Evolutionary conservation across 441 rosid genomes (phyloP).

Genomic region (Brassica hybrid): DNA sequence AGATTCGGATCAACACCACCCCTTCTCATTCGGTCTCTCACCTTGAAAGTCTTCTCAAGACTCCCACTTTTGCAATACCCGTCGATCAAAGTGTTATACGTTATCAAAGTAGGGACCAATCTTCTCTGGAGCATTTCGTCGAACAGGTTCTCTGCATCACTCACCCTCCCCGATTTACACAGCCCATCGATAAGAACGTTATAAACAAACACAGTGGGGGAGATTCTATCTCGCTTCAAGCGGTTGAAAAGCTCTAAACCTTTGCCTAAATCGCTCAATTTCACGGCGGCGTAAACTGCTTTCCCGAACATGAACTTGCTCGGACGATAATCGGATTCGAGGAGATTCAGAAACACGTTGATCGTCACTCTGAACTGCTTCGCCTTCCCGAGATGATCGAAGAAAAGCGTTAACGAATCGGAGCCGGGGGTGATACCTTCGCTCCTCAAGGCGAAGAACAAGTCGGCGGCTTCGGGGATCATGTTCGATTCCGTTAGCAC

Average conservation of each 20-base stretch:
- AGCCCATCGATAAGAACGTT: slow-evolving; percentile 68
- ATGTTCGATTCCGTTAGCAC: slow-evolving; percentile 51
- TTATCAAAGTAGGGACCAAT: slow-evolving; percentile 51
- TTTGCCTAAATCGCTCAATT: slow-evolving; percentile 56
- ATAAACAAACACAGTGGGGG: slow-evolving; percentile 59
- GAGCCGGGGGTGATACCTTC: slow-evolving; percentile 57
- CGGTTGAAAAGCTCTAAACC: slow-evolving; percentile 56
- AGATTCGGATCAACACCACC: slow-evolving; percentile 60
- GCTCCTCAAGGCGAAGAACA: slow-evolving; percentile 48
- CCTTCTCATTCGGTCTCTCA: slow-evolving; percentile 63
- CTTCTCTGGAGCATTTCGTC: slow-evolving; percentile 63
- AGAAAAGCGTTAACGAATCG: slow-evolving; percentile 48
- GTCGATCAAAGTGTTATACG: slow-evolving; percentile 72
- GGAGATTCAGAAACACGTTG: slow-evolving; percentile 54
- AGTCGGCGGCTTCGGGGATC: slow-evolving; percentile 53
- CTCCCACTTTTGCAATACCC: slow-evolving; percentile 73
- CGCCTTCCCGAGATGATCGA: slow-evolving; percentile 51
- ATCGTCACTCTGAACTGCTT: slow-evolving; percentile 53
- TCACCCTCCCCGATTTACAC: slow-evolving; percentile 58
- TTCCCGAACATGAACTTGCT: slow-evolving; percentile 63
- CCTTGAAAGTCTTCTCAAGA: slow-evolving; percentile 48
- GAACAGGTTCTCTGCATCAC: slow-evolving; percentile 67
- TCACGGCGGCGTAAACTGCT: slow-evolving; percentile 74
- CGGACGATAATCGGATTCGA: slow-evolving; percentile 53
- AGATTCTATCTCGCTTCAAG: slow-evolving; percentile 58